Evolutionary conservation across 83 land plant species (phyloP), one percentile per base, ranked within the genome.

Genomic region (Thuja plicata): DNA sequence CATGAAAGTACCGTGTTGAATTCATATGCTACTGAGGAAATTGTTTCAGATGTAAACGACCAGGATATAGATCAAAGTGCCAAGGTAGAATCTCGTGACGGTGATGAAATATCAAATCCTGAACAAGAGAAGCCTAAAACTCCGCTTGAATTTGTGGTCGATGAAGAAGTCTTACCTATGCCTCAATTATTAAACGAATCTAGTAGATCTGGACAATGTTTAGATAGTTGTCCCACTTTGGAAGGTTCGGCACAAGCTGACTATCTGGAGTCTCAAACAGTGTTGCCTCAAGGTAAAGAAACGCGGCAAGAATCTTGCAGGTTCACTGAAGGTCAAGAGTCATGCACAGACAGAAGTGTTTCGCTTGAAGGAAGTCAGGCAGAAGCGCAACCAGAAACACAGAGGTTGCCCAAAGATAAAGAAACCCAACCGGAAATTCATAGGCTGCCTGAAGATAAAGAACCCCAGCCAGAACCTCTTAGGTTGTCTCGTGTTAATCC

Each of bases 401-500:
- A 76, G 35, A 27, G 50, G 13, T 45, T 45, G 30, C 24, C 16
- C 16, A 34, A 41, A 83, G n/a, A 46, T 46, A 46, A 83, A 46
- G 85, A 43, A 45, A 45, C 55, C 41, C 85, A 45, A 24, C 54
- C 16, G 46, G 78, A 74, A 74, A 74, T 3, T 74, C 78, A 76
- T 34, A 76, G 30, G 48, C 24, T 46, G 50, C 5, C 55, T n/a
- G 55, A 46, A 83, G n/a, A 46, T 0, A 83, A 83, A 83, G 85
- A 83, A 83, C n/a, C 35, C n/a, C 85, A 46, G 27, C 10, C 55
- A 83, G 43, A 86, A 24, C 40, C 73, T 57, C 45, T 34, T 54
- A 86, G 87, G 32, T 86, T 46, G 34, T 55, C 87, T 57, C 87
- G 87, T 86, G 71, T 62, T 62, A 55, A 73, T 55, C 73, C 66